Base-by-base conservation (phyloP, 2,329 filamentous ascomycete genomes). In the Microdochium trichocladiopsis region DNA sequence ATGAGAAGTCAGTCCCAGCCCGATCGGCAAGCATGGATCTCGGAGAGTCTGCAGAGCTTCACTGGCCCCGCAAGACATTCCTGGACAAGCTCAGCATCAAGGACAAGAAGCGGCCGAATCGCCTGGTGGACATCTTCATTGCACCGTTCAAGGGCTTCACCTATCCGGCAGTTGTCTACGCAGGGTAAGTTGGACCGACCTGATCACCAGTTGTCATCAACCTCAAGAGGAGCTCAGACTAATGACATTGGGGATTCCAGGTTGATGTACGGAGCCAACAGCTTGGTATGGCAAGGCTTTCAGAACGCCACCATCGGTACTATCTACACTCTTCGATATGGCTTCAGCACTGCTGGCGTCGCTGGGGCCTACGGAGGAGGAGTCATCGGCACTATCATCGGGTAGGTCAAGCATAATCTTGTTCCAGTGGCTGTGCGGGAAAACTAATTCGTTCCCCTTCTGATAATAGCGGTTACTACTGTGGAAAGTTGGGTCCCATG, bases 31-130 rank as follows among this genome's bases (percentile, higher is more conserved):
- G 37, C 5, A 31, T 50, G 2, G 47, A 52, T 5, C 54, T 59
- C 11, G 52, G 50, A 16, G 67, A 71, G 52, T 47, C 55, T 1
- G 67, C 68, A 8, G 60, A 66, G 45, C 53, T 65, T 1, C 48
- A 56, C 1, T 69, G 65, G 56, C 64, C 64, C 2, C 61, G 66
- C 8, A 72, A 72, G 57, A 66, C 64, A 0, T 72, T 65, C 55
- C 50, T 59, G 45, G 63, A 72, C 21, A 72, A 71, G 52, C 61
- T 71, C 25, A 54, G 61, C 11, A 33, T 69, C 12, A 58, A 62
- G 33, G 68, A 71, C 57, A 69, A 68, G 52, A 63, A 63, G 14
- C 63, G 69, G 11, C 68, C 65, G 4, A 72, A 71, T 47, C 64
- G 69, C 21, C 54, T 72, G 18, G 31, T 70, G 10, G 65, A 70